Percentiles rank a stretch among this genome's conserved stretches.
Evolutionary conservation across 2,329 filamentous ascomycete genomes (phyloP).

Genomic region (Cercospora beticola): DNA sequence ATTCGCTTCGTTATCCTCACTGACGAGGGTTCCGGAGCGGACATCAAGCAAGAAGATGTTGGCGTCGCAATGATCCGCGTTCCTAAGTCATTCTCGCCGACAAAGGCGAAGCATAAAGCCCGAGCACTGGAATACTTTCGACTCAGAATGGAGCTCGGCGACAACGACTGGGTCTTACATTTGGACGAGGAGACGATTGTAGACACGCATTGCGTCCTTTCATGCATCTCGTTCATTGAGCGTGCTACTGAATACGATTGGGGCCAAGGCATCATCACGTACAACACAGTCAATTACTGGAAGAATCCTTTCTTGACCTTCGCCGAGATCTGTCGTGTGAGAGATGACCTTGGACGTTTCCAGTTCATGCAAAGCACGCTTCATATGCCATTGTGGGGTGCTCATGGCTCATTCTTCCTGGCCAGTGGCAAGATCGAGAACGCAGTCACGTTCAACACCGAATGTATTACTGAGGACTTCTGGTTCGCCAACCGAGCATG

Average conservation of each 20-base stretch:
- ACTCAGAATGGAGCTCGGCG: not conserved
- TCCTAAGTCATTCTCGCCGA: not conserved
- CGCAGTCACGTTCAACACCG: not conserved
- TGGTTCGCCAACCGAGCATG: not conserved
- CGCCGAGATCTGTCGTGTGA: not conserved
- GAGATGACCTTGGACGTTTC: not conserved
- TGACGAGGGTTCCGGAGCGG: not conserved
- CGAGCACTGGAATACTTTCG: not conserved
- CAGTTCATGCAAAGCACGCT: not conserved
- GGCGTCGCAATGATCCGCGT: not conserved
- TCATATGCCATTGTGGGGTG: not conserved
- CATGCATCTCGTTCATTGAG: not conserved
- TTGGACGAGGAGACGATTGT: not conserved
- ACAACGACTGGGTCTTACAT: not conserved
- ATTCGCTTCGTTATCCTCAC: not conserved
- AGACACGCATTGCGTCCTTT: not conserved
- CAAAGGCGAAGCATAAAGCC: not conserved
- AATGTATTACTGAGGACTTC: not conserved
- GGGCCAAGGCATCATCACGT: not conserved
- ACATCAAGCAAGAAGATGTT: not conserved
- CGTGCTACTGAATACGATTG: not conserved
- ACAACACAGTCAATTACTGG: not conserved
- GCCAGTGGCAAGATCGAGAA: not conserved
- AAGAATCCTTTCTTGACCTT: not conserved
- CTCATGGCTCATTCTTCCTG: not conserved